phyloP scores from a whole-genome alignment of 192 early-diverging fungal genomes.

The Glomus cerebriforme region DNA sequence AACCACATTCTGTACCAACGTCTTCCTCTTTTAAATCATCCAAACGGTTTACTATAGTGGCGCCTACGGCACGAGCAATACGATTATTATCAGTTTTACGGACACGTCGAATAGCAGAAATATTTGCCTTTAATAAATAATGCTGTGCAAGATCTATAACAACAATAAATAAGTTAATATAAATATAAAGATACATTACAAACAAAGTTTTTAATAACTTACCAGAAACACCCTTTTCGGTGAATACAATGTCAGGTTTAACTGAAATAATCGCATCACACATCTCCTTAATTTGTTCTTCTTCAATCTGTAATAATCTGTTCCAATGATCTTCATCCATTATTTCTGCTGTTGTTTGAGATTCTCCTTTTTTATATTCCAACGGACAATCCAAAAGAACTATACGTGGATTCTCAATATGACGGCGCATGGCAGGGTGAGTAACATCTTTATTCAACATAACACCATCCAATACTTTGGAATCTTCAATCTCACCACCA shows the following conservation, averaged over 20 bases:
- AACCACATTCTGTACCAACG: slow-evolving; percentile 92
- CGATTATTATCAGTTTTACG: slow-evolving; percentile 99
- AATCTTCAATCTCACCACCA: slow-evolving; percentile 97
- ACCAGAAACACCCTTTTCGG: slow-evolving; percentile 98
- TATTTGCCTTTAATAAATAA: slow-evolving; percentile 95
- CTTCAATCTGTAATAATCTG: slow-evolving; percentile 96
- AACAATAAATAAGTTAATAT: not conserved
- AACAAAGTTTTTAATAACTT: slow-evolving; percentile 5
- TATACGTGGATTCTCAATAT: slow-evolving; percentile 95
- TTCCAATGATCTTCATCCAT: slow-evolving; percentile 97
- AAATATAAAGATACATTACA: not conserved
- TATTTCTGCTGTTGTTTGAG: slow-evolving; percentile 98
- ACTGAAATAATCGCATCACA: slow-evolving; percentile 94
- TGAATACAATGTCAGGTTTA: slow-evolving; percentile 98
- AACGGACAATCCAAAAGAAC: slow-evolving; percentile 97
- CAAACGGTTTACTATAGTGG: slow-evolving; percentile 93
- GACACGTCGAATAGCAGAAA: slow-evolving; percentile 96
- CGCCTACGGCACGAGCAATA: slow-evolving; percentile 96
- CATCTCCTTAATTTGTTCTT: slow-evolving; percentile 97
- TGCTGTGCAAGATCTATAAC: slow-evolving; percentile 92
- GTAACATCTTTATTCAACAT: slow-evolving; percentile 99
- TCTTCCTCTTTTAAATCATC: slow-evolving; percentile 97
- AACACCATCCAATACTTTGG: slow-evolving; percentile 91
- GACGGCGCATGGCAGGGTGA: slow-evolving; percentile 95
- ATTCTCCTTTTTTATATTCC: slow-evolving; percentile 99